phyloP scores from a whole-genome alignment of 2,329 filamentous ascomycete genomes.

The Pezicula radicicola region DNA sequence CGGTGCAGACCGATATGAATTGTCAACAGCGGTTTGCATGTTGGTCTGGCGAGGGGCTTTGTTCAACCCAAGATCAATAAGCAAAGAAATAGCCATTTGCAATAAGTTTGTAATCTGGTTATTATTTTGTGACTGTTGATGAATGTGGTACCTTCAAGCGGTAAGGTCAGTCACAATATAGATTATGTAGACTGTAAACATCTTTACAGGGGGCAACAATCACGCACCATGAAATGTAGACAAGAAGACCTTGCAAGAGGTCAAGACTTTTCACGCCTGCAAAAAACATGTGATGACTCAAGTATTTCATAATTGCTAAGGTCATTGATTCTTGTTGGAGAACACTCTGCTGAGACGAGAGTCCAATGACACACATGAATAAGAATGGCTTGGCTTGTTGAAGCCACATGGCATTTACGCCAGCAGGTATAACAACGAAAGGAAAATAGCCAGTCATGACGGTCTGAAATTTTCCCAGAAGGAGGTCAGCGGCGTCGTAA shows the following conservation, averaged over 20 bases:
- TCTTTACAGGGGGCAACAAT: too few species aligned
- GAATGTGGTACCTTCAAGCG: neutral
- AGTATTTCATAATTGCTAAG: too few species aligned
- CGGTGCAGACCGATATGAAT: neutral
- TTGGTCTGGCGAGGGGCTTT: neutral
- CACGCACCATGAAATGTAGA: too few species aligned
- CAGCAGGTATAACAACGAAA: neutral
- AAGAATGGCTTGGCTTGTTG: constrained; percentile 1
- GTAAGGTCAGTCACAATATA: too few species aligned
- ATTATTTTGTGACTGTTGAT: neutral
- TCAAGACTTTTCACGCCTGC: too few species aligned
- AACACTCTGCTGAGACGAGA: neutral
- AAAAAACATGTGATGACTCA: too few species aligned
- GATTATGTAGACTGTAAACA: too few species aligned
- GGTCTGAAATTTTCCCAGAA: neutral
- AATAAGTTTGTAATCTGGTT: neutral
- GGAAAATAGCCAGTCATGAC: neutral
- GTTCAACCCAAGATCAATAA: neutral
- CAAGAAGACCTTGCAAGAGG: too few species aligned
- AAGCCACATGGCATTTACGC: neutral
- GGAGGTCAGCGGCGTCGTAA: neutral
- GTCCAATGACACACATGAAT: neutral
- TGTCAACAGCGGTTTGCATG: neutral
- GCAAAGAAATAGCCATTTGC: neutral
- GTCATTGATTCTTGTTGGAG: too few species aligned